These are phyloP conservation scores for Moniliophthora roreri DNA, from an alignment of 1,284 basidiomycete species.

Conservation along the genomic window DNA sequence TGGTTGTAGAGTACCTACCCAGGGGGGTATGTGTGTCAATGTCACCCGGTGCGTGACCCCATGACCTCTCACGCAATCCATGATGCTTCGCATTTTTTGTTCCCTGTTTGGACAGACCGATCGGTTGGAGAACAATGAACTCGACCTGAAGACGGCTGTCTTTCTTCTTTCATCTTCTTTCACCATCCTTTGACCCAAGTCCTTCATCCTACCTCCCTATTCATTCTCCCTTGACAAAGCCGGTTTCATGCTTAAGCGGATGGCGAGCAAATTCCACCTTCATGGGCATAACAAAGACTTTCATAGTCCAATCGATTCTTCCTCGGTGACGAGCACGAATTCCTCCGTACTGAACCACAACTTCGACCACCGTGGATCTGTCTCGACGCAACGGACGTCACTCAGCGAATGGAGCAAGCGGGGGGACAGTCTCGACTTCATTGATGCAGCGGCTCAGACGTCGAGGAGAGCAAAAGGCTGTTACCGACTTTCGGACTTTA, in stretches of 20 bases:
- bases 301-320: constrained; percentile 8
- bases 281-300: constrained; percentile 18
- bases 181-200: background rate
- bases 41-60: too few species aligned
- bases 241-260: constrained; percentile 38
- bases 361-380: constrained; percentile 52
- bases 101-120: constrained; percentile 1
- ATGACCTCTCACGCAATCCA: too few species aligned
- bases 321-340: constrained; percentile 20
- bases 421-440: constrained; percentile 37
- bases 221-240: background rate
- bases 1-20: too few species aligned
- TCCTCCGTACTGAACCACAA: constrained; percentile 11
- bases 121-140: constrained; percentile 14
- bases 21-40: too few species aligned
- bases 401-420: constrained; percentile 48
- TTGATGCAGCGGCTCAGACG: constrained; percentile 23
- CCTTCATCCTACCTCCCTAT: constrained; percentile 8
- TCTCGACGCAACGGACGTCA: constrained; percentile 64
- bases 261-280: constrained; percentile 42
- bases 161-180: background rate
- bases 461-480: constrained; percentile 51
- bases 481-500: constrained; percentile 72
- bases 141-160: constrained; percentile 6
- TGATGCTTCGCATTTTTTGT: background rate